Conservation (phyloP, 164 flowering plant genomes). For the Akebia trifoliata region DNA sequence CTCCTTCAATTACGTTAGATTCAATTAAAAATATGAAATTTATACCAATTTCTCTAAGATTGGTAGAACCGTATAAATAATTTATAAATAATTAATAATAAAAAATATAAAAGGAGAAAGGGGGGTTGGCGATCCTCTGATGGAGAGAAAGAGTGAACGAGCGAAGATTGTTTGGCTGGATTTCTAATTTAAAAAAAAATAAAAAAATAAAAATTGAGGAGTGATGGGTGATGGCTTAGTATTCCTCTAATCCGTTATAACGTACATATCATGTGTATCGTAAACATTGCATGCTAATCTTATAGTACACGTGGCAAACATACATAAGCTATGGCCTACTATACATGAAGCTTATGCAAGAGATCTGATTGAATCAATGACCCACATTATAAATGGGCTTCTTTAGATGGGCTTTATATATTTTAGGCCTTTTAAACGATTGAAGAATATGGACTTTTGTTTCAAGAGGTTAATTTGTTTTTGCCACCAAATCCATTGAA, state of each 20-base stretch:
- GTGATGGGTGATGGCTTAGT: constrained; percentile 16
- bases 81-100: no score
- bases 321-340: no score
- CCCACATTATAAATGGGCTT: neutral
- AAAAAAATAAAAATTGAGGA: constrained; percentile 14
- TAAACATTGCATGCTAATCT: no score
- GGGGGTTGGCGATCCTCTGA: constrained; percentile 37
- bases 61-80: constrained; percentile 8
- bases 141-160: constrained; percentile 14
- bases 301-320: neutral
- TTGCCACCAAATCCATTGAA: no score
- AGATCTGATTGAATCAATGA: no score
- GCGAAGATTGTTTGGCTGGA: no score
- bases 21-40: constrained; percentile 1
- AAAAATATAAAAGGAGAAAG: constrained; percentile 15
- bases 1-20: constrained; percentile 20
- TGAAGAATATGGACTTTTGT: no score
- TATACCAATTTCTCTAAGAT: constrained; percentile 5
- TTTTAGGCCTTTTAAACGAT: no score
- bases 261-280: no score
- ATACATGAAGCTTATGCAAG: no score
- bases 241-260: neutral
- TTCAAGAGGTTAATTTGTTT: no score
- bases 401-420: no score
- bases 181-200: neutral